These are phyloP conservation scores for Pythium aristosporum DNA, from an alignment of 352 stramenopile species.

Conservation along the genomic window DNA sequence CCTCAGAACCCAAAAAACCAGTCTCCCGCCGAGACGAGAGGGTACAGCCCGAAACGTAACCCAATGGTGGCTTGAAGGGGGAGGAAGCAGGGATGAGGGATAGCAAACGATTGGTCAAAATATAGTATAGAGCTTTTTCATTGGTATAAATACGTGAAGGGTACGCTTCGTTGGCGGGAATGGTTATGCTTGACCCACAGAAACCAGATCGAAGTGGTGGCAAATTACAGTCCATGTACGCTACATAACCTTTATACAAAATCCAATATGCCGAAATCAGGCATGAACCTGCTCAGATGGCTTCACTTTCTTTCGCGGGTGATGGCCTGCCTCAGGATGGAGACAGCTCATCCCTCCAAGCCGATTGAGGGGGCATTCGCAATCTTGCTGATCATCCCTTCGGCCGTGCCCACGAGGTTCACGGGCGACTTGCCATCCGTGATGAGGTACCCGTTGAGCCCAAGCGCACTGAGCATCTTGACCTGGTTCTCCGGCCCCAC, in stretches of 20 bases:
- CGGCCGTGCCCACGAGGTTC: slow-evolving; percentile 71
- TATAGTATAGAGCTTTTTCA: not conserved
- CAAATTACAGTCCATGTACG: not conserved
- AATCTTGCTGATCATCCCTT: slow-evolving; percentile 75
- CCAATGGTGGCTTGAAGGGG: not conserved
- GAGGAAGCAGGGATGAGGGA: not conserved
- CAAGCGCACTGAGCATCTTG: slow-evolving; percentile 73
- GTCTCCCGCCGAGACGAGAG: slow-evolving; percentile 8
- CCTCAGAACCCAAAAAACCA: slow-evolving; percentile 16
- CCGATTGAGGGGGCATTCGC: slow-evolving; percentile 32
- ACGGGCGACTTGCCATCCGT: slow-evolving; percentile 82
- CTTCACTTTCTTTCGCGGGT: slow-evolving; percentile 14
- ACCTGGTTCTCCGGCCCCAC: slow-evolving; percentile 74
- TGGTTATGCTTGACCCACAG: slow-evolving; percentile 4
- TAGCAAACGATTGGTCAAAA: slow-evolving; percentile 9
- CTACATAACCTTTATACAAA: not conserved
- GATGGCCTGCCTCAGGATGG: too few species aligned
- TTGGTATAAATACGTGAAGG: slow-evolving; percentile 7
- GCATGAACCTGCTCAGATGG: not conserved
- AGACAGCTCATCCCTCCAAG: too few species aligned
- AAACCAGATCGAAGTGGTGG: slow-evolving; percentile 22
- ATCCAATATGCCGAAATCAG: not conserved
- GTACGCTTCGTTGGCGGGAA: not conserved
- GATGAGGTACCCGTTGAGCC: slow-evolving; percentile 82
- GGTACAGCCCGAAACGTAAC: slow-evolving; percentile 7